phyloP scores from a whole-genome alignment of 2,329 filamentous ascomycete species.

The Herpotrichia juniperi region DNA sequence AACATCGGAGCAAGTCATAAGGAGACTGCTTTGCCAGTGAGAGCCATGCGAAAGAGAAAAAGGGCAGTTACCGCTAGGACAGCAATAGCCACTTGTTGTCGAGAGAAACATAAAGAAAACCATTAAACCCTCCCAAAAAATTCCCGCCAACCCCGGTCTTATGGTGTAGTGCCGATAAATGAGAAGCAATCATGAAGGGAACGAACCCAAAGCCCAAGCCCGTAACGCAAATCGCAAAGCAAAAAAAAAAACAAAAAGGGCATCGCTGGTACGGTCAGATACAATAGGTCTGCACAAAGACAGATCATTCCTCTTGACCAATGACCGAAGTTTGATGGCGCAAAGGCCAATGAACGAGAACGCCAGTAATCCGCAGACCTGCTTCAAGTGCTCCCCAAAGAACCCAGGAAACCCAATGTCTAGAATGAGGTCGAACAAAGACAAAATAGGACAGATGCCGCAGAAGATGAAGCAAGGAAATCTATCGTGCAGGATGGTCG shows the following conservation, averaged over 20 bases:
- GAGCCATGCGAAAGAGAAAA: background rate
- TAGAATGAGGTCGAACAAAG: slow-evolving; percentile 34
- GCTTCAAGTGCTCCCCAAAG: slow-evolving; percentile 37
- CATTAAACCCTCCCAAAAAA: slow-evolving; percentile 35
- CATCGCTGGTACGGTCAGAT: slow-evolving; percentile 28
- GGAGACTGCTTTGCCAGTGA: slow-evolving; percentile 2
- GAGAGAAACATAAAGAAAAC: slow-evolving; percentile 21
- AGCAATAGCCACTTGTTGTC: background rate
- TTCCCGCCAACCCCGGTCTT: slow-evolving; percentile 32
- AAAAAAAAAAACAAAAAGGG: slow-evolving; percentile 16
- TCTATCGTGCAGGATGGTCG: slow-evolving; percentile 49
- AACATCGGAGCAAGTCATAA: slow-evolving; percentile 1
- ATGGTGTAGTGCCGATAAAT: slow-evolving; percentile 27
- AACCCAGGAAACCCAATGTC: slow-evolving; percentile 37
- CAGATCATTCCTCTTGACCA: too few relatives aligned
- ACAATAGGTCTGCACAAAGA: too few relatives aligned
- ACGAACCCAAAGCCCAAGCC: slow-evolving; percentile 12
- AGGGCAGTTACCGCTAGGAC: background rate
- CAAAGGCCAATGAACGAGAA: slow-evolving; percentile 27
- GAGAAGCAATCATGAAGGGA: slow-evolving; percentile 34
- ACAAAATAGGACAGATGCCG: slow-evolving; percentile 29
- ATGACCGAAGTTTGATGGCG: too few relatives aligned
- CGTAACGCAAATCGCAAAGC: slow-evolving; percentile 21
- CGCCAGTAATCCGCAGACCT: slow-evolving; percentile 41
- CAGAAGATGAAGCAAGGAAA: slow-evolving; percentile 30